phyloP scores from a whole-genome alignment of 2,329 filamentous ascomycete species.

The Fusarium foetens region DNA sequence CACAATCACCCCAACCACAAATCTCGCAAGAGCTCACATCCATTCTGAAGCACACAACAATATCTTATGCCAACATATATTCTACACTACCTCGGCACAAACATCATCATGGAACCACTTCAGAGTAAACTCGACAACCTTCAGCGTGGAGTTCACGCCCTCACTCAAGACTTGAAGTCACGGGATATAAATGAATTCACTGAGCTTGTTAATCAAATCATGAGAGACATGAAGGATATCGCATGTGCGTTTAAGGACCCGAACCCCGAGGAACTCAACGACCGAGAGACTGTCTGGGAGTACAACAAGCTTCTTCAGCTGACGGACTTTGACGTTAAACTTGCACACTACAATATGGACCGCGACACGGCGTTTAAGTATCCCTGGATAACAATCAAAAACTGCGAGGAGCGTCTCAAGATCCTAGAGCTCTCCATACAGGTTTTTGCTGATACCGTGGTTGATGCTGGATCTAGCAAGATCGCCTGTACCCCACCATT shows the following conservation, averaged over 20 bases:
- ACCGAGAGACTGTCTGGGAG: rapidly evolving
- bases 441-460: background rate
- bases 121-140: rapidly evolving
- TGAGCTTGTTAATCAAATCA: rapidly evolving
- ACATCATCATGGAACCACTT: background rate
- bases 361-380: rapidly evolving
- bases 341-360: background rate
- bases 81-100: background rate
- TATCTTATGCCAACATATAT: rapidly evolving
- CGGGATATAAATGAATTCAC: rapidly evolving
- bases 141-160: rapidly evolving
- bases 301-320: rapidly evolving
- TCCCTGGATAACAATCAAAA: background rate
- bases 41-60: no score
- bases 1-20: no score
- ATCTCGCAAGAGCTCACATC: no score
- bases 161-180: background rate
- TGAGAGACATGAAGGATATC: background rate
- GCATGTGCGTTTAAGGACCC: rapidly evolving
- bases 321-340: background rate
- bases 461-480: rapidly evolving
- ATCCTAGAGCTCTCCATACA: background rate
- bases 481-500: background rate
- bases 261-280: rapidly evolving
- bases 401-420: background rate